Conservation (phyloP, 148 eudicot species). For the Agrostemma githago region DNA sequence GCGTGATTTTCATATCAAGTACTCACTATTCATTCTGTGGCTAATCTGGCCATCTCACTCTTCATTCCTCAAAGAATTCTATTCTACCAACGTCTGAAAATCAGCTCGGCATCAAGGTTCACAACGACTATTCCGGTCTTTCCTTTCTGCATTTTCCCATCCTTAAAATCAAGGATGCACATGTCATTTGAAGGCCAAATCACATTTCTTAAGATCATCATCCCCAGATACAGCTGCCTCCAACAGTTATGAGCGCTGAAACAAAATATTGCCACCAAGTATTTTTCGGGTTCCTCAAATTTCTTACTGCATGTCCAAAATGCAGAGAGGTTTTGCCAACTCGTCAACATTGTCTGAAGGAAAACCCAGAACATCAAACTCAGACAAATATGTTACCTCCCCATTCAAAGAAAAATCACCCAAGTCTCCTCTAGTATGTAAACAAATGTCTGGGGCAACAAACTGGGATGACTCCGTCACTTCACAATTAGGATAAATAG, state of each 20-base stretch:
- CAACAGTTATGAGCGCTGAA: neutral
- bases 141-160: neutral
- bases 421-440: conserved; percentile 34
- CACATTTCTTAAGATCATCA: neutral
- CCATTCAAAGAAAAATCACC: conserved; percentile 34
- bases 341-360: conserved; percentile 34
- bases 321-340: conserved; percentile 42
- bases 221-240: too few relatives aligned
- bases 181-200: neutral
- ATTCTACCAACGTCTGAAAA: neutral
- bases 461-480: conserved; percentile 6
- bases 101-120: neutral
- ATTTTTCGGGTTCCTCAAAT: too few relatives aligned
- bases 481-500: neutral
- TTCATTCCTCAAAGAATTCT: neutral
- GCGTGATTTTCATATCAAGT: neutral
- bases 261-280: neutral
- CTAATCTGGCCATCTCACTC: neutral
- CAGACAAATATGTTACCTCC: conserved; percentile 21
- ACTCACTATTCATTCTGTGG: too few relatives aligned
- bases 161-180: neutral
- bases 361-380: conserved; percentile 17
- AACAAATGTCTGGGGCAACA: conserved; percentile 25
- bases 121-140: neutral
- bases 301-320: conserved; percentile 25